Conservation (phyloP, 768 basidiomycete genomes). For the Gloeophyllum trabeum region DNA sequence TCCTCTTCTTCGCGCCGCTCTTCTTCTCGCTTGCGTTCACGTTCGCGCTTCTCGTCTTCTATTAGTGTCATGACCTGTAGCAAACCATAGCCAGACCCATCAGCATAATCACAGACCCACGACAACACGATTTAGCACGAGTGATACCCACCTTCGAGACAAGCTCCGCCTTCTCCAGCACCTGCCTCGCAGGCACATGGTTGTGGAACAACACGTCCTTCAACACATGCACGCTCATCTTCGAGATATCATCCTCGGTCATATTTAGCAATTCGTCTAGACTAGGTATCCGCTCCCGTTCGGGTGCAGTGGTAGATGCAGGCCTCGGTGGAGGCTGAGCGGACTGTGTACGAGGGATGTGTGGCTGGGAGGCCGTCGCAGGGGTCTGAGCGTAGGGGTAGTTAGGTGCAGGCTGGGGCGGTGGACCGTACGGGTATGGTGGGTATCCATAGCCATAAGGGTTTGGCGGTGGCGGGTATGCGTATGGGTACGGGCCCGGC, state of each 20-base stretch:
- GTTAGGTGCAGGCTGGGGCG: constrained; percentile 6
- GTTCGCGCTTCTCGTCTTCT: constrained; percentile 48
- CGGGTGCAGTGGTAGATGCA: constrained; percentile 23
- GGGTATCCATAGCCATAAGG: constrained; percentile 4
- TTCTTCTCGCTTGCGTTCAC: constrained; percentile 34
- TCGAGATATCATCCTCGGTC: constrained; percentile 39
- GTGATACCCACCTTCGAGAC: constrained; percentile 65
- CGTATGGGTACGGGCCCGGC: too few relatives aligned
- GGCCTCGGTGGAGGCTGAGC: constrained; percentile 21
- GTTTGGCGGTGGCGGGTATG: constrained; percentile 7
- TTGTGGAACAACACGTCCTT: constrained; percentile 76
- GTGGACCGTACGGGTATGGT: constrained; percentile 4
- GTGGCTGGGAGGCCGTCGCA: constrained; percentile 8
- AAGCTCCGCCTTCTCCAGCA: constrained; percentile 85
- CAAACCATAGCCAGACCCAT: too few relatives aligned
- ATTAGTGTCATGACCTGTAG: constrained; percentile 45
- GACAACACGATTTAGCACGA: too few relatives aligned
- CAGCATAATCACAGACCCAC: too few relatives aligned
- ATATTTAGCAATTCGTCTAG: constrained; percentile 62
- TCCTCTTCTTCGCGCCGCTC: constrained; percentile 19
- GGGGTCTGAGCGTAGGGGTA: neutral
- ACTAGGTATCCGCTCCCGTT: constrained; percentile 31
- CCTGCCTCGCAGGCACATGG: constrained; percentile 50
- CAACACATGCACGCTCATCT: constrained; percentile 58
- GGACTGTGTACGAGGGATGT: constrained; percentile 28